Percentiles rank a stretch among this genome's conserved stretches.
phyloP scores from a whole-genome alignment of 2,329 filamentous ascomycete genomes.

The Alternaria arborescens region DNA sequence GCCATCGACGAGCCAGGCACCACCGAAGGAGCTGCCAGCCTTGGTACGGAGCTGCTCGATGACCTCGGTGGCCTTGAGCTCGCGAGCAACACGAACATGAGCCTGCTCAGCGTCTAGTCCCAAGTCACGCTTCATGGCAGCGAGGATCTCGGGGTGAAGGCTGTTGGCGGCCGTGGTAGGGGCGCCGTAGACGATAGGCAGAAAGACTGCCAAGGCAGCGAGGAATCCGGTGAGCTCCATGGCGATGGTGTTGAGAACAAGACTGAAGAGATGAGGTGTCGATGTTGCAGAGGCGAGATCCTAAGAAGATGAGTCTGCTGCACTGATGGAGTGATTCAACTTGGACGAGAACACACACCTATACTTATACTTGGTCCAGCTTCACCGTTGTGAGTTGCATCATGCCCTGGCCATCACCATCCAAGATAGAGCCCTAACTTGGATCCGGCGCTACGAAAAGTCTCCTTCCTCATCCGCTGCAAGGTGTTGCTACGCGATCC shows the following conservation, averaged over 20 bases:
- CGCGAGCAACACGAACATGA: slow-evolving; percentile 51
- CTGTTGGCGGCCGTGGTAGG: slow-evolving; percentile 46
- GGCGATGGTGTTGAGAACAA: slow-evolving; percentile 32
- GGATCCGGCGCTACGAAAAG: slow-evolving; percentile 8
- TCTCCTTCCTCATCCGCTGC: slow-evolving; percentile 31
- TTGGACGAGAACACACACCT: slow-evolving; percentile 11
- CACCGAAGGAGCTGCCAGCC: slow-evolving; percentile 49
- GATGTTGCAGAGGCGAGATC: slow-evolving; percentile 35
- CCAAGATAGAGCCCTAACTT: slow-evolving; percentile 15
- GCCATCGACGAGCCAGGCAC: slow-evolving; percentile 53
- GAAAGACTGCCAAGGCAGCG: slow-evolving; percentile 50
- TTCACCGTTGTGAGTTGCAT: slow-evolving; percentile 11
- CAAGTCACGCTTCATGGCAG: slow-evolving; percentile 56
- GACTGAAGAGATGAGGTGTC: slow-evolving; percentile 28
- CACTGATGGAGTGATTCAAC: slow-evolving; percentile 16
- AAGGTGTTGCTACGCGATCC: slow-evolving; percentile 12
- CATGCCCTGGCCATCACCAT: not conserved
- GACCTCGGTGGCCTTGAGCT: slow-evolving; percentile 49
- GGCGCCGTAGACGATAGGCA: slow-evolving; percentile 54
- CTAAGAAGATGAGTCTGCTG: slow-evolving; percentile 30
- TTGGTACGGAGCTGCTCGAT: slow-evolving; percentile 48
- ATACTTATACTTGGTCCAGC: slow-evolving; percentile 31
- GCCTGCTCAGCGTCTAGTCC: slow-evolving; percentile 53
- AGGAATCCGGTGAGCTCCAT: slow-evolving; percentile 55
- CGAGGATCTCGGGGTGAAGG: slow-evolving; percentile 54